phyloP scores from a whole-genome alignment of 257 asterid species.

The Nicotiana paniculata region DNA sequence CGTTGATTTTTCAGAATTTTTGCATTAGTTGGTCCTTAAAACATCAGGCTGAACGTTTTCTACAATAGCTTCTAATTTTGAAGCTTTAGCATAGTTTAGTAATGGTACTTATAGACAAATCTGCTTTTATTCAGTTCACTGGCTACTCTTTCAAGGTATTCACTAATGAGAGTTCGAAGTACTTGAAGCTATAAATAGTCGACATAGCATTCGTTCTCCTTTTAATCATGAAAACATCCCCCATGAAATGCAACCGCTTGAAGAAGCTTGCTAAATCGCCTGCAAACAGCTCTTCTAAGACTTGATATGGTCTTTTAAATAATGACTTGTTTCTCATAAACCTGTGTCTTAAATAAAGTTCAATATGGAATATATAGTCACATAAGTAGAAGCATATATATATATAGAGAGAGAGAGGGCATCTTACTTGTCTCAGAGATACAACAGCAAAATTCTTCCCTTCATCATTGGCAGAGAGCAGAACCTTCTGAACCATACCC shows the following conservation, averaged over 20 bases:
- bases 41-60: neutral
- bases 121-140: neutral
- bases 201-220: neutral
- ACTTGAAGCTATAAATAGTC: neutral
- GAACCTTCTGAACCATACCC: constrained; percentile 92
- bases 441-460: constrained; percentile 87
- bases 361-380: neutral
- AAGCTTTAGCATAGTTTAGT: neutral
- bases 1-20: too few species aligned
- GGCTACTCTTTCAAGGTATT: neutral
- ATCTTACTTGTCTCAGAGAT: constrained; percentile 75
- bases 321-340: neutral
- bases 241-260: neutral
- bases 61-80: neutral
- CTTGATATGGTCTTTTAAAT: neutral
- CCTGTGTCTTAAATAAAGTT: neutral
- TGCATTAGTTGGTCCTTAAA: neutral
- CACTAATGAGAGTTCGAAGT: neutral
- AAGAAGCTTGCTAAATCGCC: neutral
- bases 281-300: neutral
- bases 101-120: neutral
- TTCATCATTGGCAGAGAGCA: constrained; percentile 79
- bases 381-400: neutral
- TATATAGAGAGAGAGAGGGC: neutral
- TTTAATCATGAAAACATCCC: neutral